A percentile compares a stretch with the other conserved stretches of the same genome.
These are phyloP conservation scores for Podospora australis DNA, from an alignment of 495 filamentous ascomycete genomes.

Conservation along the genomic window DNA sequence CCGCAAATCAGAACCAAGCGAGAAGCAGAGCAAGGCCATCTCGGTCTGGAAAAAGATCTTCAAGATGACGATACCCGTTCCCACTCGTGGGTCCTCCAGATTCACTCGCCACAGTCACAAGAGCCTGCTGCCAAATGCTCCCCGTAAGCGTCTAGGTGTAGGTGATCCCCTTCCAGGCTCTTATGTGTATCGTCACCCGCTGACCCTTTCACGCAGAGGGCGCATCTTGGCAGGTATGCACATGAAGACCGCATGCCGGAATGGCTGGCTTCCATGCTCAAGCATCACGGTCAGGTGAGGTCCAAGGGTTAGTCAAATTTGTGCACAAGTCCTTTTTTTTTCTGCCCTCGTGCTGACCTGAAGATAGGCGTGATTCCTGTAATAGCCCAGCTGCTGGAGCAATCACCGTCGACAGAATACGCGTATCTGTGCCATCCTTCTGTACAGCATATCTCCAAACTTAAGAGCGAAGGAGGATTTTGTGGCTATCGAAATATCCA, in stretches of 20 bases:
- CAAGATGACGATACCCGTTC: conserved; percentile 20
- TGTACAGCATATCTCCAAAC: conserved; percentile 75
- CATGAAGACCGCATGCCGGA: conserved; percentile 84
- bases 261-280: conserved; percentile 64
- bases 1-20: conserved; percentile 1
- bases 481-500: conserved; percentile 99
- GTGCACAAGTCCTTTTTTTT: conserved; percentile 7
- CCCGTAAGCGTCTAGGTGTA: conserved; percentile 27
- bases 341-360: too few species aligned
- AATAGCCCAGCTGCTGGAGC: conserved; percentile 62
- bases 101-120: too few species aligned
- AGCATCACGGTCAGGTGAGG: conserved; percentile 56
- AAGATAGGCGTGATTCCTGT: conserved; percentile 72
- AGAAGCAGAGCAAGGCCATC: conserved; percentile 20
- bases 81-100: too few species aligned
- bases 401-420: conserved; percentile 54
- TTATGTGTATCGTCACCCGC: background rate
- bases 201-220: conserved; percentile 24
- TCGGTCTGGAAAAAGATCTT: conserved; percentile 21
- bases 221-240: conserved; percentile 78
- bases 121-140: too few species aligned
- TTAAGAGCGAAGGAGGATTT: conserved; percentile 77
- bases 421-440: conserved; percentile 75
- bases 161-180: conserved; percentile 7
- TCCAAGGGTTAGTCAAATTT: conserved; percentile 50